Base-by-base conservation (phyloP, 2,329 filamentous ascomycete species). In the Phaeosphaeria sp. region DNA sequence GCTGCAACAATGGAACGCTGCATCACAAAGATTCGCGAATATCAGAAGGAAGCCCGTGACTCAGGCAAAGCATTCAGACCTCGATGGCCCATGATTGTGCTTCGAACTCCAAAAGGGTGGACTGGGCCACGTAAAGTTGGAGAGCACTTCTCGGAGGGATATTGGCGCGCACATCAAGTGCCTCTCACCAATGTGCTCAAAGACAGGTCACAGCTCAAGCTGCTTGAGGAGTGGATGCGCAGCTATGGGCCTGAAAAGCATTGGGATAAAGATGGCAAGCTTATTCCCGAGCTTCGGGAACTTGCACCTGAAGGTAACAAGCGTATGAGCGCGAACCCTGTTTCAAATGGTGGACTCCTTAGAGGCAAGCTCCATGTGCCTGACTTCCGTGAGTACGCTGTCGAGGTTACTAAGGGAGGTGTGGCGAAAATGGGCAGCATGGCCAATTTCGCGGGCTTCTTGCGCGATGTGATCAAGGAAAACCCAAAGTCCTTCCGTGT, bases 61-160 rank as follows among this genome's bases (percentile, higher is more conserved):
- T 87, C 86, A 0, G 87, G 87, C 60, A 89, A 90, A 71, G 84
- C 89, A 2, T 87, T 89, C 78, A 85, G 90, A 39, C 89, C 90
- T 17, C 83, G 81, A 62, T 93, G 90, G 90, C 90, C 90, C 44
- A 90, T 93, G 89, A 87, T 93, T 54, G 79, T 93, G 39, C 86
- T 93, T 33, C 86, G 90, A 67, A 90, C 85, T 33, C 90, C 90
- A 54, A 93, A 93, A 79, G 90, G 90, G 55, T 93, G 90, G 90
- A 92, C 89, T 15, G 90, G 85, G 1, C 90, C 90, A 6, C 84
- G 89, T 57, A 89, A 90, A 74, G 69, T 93, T 50, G 89, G 89
- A 65, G 85, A 85, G 56, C 89, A 91, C 71, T 88, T 85, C 65
- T 83, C 92, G 7, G 87, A 87, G 66, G 90, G 90, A n/a, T 93